These are phyloP conservation scores for Vigna nakashimae DNA, from an alignment of 306 rosid species.

Conservation along the genomic window DNA sequence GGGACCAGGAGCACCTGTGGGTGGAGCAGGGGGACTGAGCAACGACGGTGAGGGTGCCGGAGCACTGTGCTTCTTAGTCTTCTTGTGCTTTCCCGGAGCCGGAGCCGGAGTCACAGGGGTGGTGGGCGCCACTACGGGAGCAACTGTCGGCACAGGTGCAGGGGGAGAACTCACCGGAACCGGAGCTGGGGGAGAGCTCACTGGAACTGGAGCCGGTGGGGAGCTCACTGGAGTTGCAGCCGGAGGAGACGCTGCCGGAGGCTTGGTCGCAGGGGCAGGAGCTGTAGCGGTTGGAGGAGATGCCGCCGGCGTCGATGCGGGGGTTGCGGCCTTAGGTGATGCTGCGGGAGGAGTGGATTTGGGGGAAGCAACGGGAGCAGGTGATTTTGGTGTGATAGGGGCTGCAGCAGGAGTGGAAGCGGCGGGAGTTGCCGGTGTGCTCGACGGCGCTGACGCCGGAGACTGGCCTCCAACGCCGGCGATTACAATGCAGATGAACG, in stretches of 20 bases:
- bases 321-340: constrained; percentile 18
- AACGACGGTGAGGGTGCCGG: constrained; percentile 64
- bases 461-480: constrained; percentile 87
- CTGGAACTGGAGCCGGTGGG: constrained; percentile 46
- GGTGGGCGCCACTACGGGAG: constrained; percentile 27
- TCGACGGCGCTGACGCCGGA: constrained; percentile 69
- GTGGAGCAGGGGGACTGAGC: constrained; percentile 69
- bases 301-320: neutral
- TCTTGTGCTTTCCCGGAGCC: constrained; percentile 67
- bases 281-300: constrained; percentile 36
- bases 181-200: constrained; percentile 1
- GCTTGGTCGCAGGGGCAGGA: constrained; percentile 50
- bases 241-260: constrained; percentile 64
- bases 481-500: constrained; percentile 73
- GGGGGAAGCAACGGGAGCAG: constrained; percentile 71
- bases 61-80: constrained; percentile 59
- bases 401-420: constrained; percentile 51
- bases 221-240: constrained; percentile 54
- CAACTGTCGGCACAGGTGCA: constrained; percentile 35
- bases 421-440: constrained; percentile 51
- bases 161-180: constrained; percentile 11
- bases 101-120: constrained; percentile 42
- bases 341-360: constrained; percentile 44
- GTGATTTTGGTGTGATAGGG: constrained; percentile 58
- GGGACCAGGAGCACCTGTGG: constrained; percentile 71